Conservation (phyloP, 257 asterid genomes). For the Salvia splendens region DNA sequence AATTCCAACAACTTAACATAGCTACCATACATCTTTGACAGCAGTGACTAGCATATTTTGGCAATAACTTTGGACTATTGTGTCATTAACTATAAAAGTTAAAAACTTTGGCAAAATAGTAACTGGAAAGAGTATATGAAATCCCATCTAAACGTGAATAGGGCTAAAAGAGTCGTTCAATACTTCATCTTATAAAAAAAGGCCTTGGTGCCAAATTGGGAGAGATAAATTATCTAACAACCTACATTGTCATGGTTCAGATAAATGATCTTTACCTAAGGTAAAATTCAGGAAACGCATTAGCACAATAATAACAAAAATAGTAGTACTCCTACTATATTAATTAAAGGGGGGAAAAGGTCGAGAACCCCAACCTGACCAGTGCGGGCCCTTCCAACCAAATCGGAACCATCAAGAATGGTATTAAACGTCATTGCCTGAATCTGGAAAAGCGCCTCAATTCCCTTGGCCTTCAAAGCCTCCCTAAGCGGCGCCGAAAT, state of each 20-base stretch:
- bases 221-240: no score
- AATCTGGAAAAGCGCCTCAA: constrained; percentile 70
- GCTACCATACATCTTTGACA: background rate
- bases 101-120: background rate
- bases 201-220: no score
- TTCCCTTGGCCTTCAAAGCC: constrained; percentile 60
- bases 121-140: no score
- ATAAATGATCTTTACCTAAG: no score
- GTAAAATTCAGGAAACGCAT: no score
- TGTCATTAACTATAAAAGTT: background rate
- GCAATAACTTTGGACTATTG: background rate
- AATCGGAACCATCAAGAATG: constrained; percentile 75
- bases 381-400: constrained; percentile 93
- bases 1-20: background rate
- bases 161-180: no score
- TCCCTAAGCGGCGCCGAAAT: constrained; percentile 66
- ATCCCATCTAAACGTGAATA: no score
- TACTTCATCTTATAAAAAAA: no score
- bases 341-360: background rate
- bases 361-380: constrained; percentile 63
- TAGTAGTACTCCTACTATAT: background rate
- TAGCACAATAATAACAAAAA: constrained; percentile 1
- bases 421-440: constrained; percentile 83
- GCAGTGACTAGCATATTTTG: background rate
- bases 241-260: no score